These are phyloP conservation scores for maize (Zea mays) DNA, from an alignment of 176 grass and related monocot species.

Conservation along the genomic window DNA sequence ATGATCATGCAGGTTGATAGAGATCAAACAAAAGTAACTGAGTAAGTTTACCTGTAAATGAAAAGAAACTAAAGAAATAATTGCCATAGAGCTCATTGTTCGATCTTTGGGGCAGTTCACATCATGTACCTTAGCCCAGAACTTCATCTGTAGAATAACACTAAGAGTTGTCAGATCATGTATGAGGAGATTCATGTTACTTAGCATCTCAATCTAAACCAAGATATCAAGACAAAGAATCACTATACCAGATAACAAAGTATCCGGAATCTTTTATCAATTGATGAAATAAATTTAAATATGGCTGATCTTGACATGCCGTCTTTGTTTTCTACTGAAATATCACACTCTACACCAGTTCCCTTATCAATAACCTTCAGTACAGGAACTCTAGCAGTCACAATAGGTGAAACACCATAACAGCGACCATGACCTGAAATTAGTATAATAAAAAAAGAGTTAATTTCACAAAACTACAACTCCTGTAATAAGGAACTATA, in stretches of 20 bases:
- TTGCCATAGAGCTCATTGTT: constrained; percentile 95
- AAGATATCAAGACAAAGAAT: constrained; percentile 32
- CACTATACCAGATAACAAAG: constrained; percentile 87
- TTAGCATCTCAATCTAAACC: constrained; percentile 19
- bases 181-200: constrained; percentile 12
- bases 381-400: constrained; percentile 77
- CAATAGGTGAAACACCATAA: constrained; percentile 65
- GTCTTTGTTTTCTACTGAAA: constrained; percentile 97
- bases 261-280: constrained; percentile 82
- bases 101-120: constrained; percentile 82
- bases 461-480: neutral
- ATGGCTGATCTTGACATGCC: constrained; percentile 85
- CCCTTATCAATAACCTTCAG: constrained; percentile 70
- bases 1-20: neutral
- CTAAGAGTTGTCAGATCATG: constrained; percentile 24
- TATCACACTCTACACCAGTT: constrained; percentile 84
- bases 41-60: constrained; percentile 83
- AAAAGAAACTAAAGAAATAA: constrained; percentile 96
- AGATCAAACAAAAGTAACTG: constrained; percentile 24
- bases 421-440: constrained; percentile 61
- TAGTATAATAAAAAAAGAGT: constrained; percentile 10
- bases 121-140: constrained; percentile 71
- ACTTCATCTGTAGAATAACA: constrained; percentile 72
- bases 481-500: neutral
- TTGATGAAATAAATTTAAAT: constrained; percentile 69